Evolutionary conservation across 306 rosid genomes (phyloP).

Genomic region (Fagus crenata): DNA sequence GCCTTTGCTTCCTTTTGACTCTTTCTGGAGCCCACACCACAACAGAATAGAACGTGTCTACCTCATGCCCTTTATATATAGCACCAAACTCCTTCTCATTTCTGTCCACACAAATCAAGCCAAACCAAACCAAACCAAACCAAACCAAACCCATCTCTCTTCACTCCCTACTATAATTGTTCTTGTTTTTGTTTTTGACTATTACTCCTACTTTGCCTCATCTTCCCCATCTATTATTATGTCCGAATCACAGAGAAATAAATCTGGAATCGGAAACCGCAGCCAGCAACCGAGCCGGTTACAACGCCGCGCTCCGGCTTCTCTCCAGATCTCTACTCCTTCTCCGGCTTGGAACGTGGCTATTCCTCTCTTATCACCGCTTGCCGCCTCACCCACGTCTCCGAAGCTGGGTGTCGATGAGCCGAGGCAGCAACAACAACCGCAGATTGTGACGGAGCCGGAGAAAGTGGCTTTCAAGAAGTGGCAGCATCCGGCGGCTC

Average conservation of each 20-base stretch:
- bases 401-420: conserved; percentile 28
- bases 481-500: conserved; percentile 99
- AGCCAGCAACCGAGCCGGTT: conserved; percentile 59
- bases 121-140: neutral
- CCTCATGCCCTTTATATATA: conserved; percentile 24
- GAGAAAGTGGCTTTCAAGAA: conserved; percentile 57
- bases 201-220: neutral
- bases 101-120: neutral
- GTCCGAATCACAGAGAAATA: conserved; percentile 48
- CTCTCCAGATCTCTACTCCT: conserved; percentile 54
- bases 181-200: no score
- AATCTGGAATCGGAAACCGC: conserved; percentile 5
- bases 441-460: conserved; percentile 29
- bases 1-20: neutral
- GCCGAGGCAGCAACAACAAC: conserved; percentile 23
- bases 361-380: conserved; percentile 82
- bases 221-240: conserved; percentile 18
- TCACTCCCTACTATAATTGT: neutral
- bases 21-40: neutral
- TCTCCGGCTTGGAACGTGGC: conserved; percentile 78
- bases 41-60: conserved; percentile 19
- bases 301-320: conserved; percentile 81
- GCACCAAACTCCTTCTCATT: neutral
- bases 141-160: neutral
- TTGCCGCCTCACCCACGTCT: conserved; percentile 58